Conservation (phyloP, 139 green algal species). For the Chlorella sorokiniana region DNA sequence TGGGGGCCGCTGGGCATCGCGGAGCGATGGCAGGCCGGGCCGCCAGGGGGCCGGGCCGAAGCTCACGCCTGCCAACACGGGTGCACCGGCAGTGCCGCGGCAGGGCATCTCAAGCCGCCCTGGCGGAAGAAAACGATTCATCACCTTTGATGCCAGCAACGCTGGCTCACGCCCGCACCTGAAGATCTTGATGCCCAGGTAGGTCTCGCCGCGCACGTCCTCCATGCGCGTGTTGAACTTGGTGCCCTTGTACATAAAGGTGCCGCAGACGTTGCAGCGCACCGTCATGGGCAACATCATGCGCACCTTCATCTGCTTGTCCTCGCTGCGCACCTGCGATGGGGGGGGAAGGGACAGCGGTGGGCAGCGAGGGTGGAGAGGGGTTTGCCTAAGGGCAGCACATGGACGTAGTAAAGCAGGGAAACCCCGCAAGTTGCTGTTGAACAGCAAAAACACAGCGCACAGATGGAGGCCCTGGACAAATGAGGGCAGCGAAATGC, state of each 20-base stretch:
- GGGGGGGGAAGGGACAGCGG: not conserved
- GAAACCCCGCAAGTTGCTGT: not conserved
- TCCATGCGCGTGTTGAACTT: slow-evolving; percentile 99
- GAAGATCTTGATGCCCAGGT: slow-evolving; percentile 91
- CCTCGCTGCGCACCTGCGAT: slow-evolving; percentile 55
- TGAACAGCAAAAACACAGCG: no score
- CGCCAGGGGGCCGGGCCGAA: no score
- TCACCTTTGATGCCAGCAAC: not conserved
- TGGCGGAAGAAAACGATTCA: not conserved
- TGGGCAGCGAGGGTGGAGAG: no score
- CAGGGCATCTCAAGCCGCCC: no score
- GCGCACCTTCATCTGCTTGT: slow-evolving; percentile 92
- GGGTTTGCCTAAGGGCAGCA: no score
- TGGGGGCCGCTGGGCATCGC: not conserved
- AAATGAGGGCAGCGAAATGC: no score
- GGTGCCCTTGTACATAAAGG: slow-evolving; percentile 98
- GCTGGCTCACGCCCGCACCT: not conserved
- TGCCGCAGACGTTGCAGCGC: slow-evolving; percentile 94
- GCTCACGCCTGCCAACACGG: no score
- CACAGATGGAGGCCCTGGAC: no score
- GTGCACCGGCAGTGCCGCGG: no score
- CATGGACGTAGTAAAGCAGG: no score
- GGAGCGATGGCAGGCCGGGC: not conserved
- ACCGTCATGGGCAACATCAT: slow-evolving; percentile 99
- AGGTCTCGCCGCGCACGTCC: slow-evolving; percentile 89